Evolutionary conservation across 2,329 filamentous ascomycete genomes (phyloP), one percentile per base, ranked within the genome.

Genomic region (Samsoniella hepiali): DNA sequence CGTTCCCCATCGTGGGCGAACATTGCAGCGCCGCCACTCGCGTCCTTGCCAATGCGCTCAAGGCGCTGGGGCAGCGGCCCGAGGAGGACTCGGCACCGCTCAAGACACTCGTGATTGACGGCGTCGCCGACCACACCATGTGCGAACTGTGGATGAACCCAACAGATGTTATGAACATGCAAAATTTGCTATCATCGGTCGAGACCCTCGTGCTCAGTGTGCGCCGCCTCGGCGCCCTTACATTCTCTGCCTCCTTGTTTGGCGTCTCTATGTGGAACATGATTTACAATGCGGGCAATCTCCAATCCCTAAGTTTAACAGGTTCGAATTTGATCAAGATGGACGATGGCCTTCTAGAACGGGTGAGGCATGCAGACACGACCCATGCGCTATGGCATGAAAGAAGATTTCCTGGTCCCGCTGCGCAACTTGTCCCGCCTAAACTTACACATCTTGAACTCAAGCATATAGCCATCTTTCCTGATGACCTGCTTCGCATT

Each of bases 1-100:
- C 82, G 3, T 83, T 82, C 64, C 80, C 82, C 67, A 73, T 84
- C 9, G 76, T 83, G 11, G 79, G 78, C 17, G 73, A 73, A 10
- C 73, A 79, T 64, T 80, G 76, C 64, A 76, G 76, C 63, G 78
- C 80, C 50, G 77, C 80, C 22, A 84, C 81, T 10, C 76, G 81
- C 67, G 77, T 84, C n/a, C 72, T 84, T 17, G 81, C 81, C 58
- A 84, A 82, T 63, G 82, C 79, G 3, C 72, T 84, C 63, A 80
- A 81, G 65, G 80, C 79, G 3, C 72, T 84, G 58, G 77, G 77
- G 3, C 71, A 73, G 36, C 76, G 82, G 7, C 74, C 76, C 1
- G 77, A 81, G 62, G 80, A 81, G 62, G 76, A 77, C 58, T 77
- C 78, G 9, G 71, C 72, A 38, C 63, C 69, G 3, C 73, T 84